Base-by-base conservation (phyloP, 2,329 filamentous ascomycete species). In the Aureobasidium sp. region DNA sequence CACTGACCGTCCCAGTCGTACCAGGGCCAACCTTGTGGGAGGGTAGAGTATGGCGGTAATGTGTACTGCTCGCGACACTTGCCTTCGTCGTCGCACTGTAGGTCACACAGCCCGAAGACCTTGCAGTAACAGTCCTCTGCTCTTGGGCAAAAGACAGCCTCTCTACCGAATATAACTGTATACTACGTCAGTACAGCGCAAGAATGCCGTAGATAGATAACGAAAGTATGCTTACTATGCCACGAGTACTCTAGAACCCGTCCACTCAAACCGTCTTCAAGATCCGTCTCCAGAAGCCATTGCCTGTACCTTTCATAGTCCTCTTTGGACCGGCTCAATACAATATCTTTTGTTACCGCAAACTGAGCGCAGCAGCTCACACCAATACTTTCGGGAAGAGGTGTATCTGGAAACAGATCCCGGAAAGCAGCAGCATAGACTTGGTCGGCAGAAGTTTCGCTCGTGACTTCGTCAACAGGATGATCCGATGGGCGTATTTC, bases 41-140 rank as follows among this genome's bases (percentile, higher is more conserved):
- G 73, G 2, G 75, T 79, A 0, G 84, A 79, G 65, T 73, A 86
- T 0, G 78, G 79, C 2, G 86, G 86, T 7, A 88, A 75, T 2
- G 74, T 75, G 69, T 88, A 89, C 62, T 84, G 80, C 2, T 79
- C 79, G 4, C 79, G 73, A 68, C 86, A 88, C 29, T 75, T 76
- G 25, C 77, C 74, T 20, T 75, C 69, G 1, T 75, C 70, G 14
- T 68, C 66, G 51, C 76, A 78, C 0, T 74, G 66, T 17, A 82
- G 65, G 62, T 79, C 66, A 71, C 87, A 89, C 27, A 86, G 67
- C 0, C 86, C 86, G 67, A 85, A 89, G n/a, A 84, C 79, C 47
- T 85, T 82, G 73, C 87, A 89, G 70, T 88, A 88, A 69, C 86
- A 89, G 11, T 82, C 79, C 52, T 77, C 73, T 1, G 84, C 83